These are phyloP conservation scores for Larix kaempferi DNA, from an alignment of 75 land plant species.

Conservation along the genomic window DNA sequence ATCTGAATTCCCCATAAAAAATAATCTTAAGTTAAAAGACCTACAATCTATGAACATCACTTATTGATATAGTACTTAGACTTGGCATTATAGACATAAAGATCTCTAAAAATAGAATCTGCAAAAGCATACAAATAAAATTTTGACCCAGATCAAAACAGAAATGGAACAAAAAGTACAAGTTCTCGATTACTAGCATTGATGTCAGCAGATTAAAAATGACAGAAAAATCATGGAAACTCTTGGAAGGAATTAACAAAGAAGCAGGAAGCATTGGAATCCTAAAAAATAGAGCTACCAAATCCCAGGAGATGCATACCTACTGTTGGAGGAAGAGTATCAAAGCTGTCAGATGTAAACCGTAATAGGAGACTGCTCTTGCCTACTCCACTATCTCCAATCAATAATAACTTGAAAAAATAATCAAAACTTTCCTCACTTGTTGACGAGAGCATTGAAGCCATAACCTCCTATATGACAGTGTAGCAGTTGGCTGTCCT, in stretches of 20 bases:
- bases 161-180: neutral
- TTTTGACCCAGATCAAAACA: neutral
- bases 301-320: constrained; percentile 37
- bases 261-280: constrained; percentile 1
- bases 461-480: neutral
- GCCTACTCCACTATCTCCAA: constrained; percentile 94
- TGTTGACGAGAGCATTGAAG: neutral
- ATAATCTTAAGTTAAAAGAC: neutral
- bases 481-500: neutral
- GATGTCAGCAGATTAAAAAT: neutral
- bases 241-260: neutral
- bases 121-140: neutral
- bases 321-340: constrained; percentile 84
- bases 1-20: neutral
- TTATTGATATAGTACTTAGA: neutral
- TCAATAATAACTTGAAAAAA: constrained; percentile 77
- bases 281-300: neutral
- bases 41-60: neutral
- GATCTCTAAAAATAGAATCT: neutral
- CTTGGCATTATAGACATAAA: neutral
- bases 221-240: neutral
- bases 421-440: constrained; percentile 41
- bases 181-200: neutral
- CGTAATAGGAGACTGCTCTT: constrained; percentile 85
- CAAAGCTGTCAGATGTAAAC: constrained; percentile 73